Percentiles rank a stretch among this genome's conserved stretches.
Evolutionary conservation across 208 protist genomes (phyloP).

Genomic region (Leishmania tarentolae): DNA sequence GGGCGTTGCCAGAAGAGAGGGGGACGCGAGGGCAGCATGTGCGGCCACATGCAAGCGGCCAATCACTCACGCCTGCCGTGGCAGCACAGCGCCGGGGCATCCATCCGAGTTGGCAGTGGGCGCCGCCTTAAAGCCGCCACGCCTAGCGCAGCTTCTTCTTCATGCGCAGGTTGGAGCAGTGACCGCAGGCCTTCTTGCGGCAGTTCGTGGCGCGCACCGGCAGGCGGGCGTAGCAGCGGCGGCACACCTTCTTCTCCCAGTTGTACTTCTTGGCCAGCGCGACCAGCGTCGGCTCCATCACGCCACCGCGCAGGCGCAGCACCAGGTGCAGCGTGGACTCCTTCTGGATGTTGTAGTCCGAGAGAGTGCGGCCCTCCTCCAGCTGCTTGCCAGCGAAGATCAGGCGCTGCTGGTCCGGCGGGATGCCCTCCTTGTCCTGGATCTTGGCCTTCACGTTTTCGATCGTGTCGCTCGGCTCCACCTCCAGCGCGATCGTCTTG

Average conservation of each 20-base stretch:
- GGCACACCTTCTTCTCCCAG: constrained; percentile 93
- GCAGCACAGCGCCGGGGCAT: background rate
- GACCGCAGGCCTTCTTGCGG: constrained; percentile 99
- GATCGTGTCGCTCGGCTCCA: background rate
- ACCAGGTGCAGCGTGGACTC: constrained; percentile 87
- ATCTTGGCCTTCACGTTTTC: background rate
- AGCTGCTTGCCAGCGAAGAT: constrained; percentile 95
- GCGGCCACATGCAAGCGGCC: background rate
- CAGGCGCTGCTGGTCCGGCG: constrained; percentile 34
- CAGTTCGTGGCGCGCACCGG: constrained; percentile 98
- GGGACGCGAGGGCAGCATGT: constrained; percentile 37
- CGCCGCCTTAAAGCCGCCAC: no score
- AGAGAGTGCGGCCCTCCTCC: constrained; percentile 97
- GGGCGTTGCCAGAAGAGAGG: constrained; percentile 18
- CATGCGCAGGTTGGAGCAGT: constrained; percentile 97
- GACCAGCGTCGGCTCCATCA: constrained; percentile 98
- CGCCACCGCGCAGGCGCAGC: constrained; percentile 22
- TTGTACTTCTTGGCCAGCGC: constrained; percentile 98
- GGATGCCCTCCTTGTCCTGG: background rate
- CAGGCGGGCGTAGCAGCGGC: constrained; percentile 88
- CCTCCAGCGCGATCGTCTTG: background rate
- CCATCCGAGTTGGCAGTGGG: no score
- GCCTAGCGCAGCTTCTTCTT: constrained; percentile 74
- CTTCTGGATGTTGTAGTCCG: constrained; percentile 99
- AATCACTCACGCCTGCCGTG: background rate